These are phyloP conservation scores for Salix koriyanagi DNA, from an alignment of 345 rosid genomes.

Conservation along the genomic window DNA sequence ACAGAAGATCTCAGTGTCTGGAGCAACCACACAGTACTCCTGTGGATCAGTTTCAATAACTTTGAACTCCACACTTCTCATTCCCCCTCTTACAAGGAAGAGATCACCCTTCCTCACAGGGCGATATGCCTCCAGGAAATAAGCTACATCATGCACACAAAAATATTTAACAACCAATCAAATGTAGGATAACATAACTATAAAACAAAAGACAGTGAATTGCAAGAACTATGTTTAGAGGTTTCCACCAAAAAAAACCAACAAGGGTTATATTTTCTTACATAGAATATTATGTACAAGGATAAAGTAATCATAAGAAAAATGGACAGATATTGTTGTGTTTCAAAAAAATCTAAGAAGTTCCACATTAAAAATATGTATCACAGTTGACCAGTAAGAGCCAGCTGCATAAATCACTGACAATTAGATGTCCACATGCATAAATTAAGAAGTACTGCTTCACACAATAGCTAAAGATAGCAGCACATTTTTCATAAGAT, in stretches of 20 bases:
- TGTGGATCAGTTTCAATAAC: slow-evolving; percentile 85
- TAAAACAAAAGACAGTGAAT: background rate
- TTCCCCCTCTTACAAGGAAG: slow-evolving; percentile 94
- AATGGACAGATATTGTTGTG: background rate
- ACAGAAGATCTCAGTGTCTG: slow-evolving; percentile 93
- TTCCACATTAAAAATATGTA: background rate
- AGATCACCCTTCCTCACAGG: slow-evolving; percentile 96
- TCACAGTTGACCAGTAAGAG: background rate
- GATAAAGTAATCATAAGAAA: background rate
- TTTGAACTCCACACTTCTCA: slow-evolving; percentile 94
- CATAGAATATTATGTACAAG: background rate
- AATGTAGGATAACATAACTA: background rate
- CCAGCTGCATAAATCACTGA: background rate
- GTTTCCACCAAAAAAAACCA: background rate
- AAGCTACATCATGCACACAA: slow-evolving; percentile 45
- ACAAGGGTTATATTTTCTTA: background rate
- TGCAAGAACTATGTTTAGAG: background rate
- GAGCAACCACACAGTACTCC: slow-evolving; percentile 92
- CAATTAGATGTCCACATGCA: background rate
- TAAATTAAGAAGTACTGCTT: background rate
- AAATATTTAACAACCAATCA: background rate
- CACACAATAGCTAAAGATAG: background rate
- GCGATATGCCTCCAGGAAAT: slow-evolving; percentile 90
- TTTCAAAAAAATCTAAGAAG: background rate
- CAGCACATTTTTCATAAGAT: background rate